Percentiles rank a stretch among this genome's conserved stretches.
Evolutionary conservation across 352 stramenopile genomes (phyloP).

Genomic region (Phytopythium ostracodes): DNA sequence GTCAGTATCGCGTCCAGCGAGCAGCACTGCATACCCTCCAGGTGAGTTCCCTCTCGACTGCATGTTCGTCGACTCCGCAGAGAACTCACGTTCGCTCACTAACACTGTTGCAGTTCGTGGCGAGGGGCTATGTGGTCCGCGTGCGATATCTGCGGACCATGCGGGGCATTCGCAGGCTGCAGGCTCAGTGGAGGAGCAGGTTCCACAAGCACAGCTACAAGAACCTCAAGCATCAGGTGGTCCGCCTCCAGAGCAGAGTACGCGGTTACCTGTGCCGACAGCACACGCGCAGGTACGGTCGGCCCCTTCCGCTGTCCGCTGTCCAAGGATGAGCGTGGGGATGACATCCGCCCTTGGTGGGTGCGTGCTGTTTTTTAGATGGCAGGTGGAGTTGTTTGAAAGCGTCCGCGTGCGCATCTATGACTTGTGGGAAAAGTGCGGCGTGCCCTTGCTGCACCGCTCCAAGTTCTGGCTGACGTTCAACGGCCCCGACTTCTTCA

Average conservation of each 20-base stretch:
- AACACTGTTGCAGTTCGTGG: constrained; percentile 28
- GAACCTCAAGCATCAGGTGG: constrained; percentile 50
- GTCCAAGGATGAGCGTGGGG: not conserved
- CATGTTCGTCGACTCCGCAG: not conserved
- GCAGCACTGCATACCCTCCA: constrained; percentile 26
- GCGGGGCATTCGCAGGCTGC: constrained; percentile 47
- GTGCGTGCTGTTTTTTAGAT: constrained; percentile 26
- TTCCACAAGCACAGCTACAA: constrained; percentile 63
- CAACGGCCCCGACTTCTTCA: constrained; percentile 69
- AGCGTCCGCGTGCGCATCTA: constrained; percentile 56
- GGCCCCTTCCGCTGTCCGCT: not conserved
- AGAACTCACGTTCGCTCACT: too few species aligned
- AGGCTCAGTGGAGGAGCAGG: constrained; percentile 63
- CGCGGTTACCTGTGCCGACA: constrained; percentile 60
- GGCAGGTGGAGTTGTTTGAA: constrained; percentile 58
- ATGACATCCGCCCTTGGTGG: not conserved
- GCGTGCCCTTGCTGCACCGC: constrained; percentile 62
- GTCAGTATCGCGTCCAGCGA: constrained; percentile 22
- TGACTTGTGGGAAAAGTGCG: constrained; percentile 58
- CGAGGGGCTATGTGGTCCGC: constrained; percentile 40
- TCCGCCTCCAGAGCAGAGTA: constrained; percentile 60
- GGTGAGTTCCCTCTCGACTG: constrained; percentile 7
- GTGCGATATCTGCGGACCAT: constrained; percentile 40
- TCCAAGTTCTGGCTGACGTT: constrained; percentile 86
- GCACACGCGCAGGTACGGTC: constrained; percentile 38